Evolutionary conservation across 768 basidiomycete genomes (phyloP), one percentile per base, ranked within the genome.

Genomic region (Mycena sanguinolenta): DNA sequence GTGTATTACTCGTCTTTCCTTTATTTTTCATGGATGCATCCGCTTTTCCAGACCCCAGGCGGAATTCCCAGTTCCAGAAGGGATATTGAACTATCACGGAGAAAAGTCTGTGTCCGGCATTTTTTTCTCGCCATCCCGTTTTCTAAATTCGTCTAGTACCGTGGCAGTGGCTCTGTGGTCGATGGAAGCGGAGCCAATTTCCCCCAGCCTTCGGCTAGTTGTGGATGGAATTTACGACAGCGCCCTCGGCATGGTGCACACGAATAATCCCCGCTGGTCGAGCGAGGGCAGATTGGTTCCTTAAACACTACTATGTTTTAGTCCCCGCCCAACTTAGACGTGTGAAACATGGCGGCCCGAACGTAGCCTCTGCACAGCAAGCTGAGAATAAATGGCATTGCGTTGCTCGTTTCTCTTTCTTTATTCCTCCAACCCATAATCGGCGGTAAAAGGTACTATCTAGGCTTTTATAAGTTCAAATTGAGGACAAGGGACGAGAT

Each of bases 1-100:
- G 71, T 61, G 86, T 77, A 9, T 12, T 19, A 42, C 42, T 65
- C 17, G 39, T 39, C n/a, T 0, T 17, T 42, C 25, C 32, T 34
- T 54, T 63, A 34, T 34, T 54, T 63, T 27, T 10, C 19, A 34
- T 65, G 42, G 67, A 34, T 62, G 36, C 63, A 36, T 34, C 32
- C 36, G 32, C 42, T 7, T 42, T 61, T 38, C 28, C 50, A 93
- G 92, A 10, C 94, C 94, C 21, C 94, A 95, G 77, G 82, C 86
- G 58, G 91, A 89, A 75, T 95, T 95, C 86, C 93, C 94, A 1
- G 93, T 95, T 5, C 94, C 91, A 44, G 86, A 92, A 77, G 95
- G 95, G 1, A 94, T 95, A 46, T 76, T 95, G 58, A 82, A 95
- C 75, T 93, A 93, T 74, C 82, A 82, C 36, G 94, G 94, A 30